Conservation (phyloP, 2,329 filamentous ascomycete species). For the Claviceps fusiformis region DNA sequence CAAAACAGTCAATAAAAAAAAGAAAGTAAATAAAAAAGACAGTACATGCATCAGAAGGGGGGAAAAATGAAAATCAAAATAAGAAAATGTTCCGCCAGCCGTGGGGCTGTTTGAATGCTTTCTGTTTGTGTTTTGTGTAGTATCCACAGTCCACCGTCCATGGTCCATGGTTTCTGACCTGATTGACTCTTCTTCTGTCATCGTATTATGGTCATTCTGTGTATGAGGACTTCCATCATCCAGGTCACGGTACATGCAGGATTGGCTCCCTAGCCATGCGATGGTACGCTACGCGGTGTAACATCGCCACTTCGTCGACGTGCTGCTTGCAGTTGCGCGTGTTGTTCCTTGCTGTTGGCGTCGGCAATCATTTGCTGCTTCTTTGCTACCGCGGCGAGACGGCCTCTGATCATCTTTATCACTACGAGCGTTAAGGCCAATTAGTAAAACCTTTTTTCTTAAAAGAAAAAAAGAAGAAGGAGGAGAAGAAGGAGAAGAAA, state of each 20-base stretch:
- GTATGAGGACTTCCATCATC: not conserved
- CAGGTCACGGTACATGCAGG: not conserved
- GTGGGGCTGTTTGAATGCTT: constrained; percentile 1
- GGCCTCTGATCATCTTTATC: constrained; percentile 47
- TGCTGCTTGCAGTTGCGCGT: constrained; percentile 26
- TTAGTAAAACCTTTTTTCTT: not conserved
- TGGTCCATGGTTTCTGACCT: not conserved
- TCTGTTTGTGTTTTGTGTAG: not conserved
- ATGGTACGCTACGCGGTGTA: constrained; percentile 40
- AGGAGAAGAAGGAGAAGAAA: too few species aligned
- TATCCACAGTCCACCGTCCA: not conserved
- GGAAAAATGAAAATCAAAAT: not conserved
- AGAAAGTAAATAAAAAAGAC: not conserved
- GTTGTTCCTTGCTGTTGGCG: constrained; percentile 34
- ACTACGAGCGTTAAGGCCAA: constrained; percentile 24
- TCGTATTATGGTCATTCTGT: not conserved
- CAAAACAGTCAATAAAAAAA: not conserved
- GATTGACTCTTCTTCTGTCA: not conserved
- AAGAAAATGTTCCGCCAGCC: not conserved
- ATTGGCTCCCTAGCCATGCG: constrained; percentile 26
- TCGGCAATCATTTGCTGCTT: constrained; percentile 49
- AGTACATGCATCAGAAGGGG: too few species aligned
- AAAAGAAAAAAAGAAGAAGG: too few species aligned
- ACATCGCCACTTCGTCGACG: constrained; percentile 42
- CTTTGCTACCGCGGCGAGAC: constrained; percentile 42